A percentile compares a stretch with the other conserved stretches of the same genome.
phyloP scores from a whole-genome alignment of 2,329 filamentous ascomycete species.

The Westerdykella ornata region DNA sequence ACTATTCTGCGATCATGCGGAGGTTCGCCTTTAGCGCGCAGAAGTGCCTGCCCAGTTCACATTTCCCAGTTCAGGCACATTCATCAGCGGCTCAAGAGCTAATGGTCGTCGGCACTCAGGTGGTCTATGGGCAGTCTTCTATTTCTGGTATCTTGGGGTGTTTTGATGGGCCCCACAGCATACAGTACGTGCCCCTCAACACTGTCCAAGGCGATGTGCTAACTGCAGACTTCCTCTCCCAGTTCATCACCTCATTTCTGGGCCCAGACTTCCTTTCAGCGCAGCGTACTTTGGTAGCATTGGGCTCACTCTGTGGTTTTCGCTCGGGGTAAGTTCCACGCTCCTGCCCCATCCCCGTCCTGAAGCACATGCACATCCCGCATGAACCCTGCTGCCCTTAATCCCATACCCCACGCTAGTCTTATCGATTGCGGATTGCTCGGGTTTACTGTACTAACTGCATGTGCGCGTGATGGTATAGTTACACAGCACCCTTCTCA shows the following conservation, averaged over 20 bases:
- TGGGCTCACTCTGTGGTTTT: conserved; percentile 81
- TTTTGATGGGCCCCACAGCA: conserved; percentile 81
- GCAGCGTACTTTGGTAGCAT: conserved; percentile 94
- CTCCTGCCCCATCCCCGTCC: conserved; percentile 8
- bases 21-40: conserved; percentile 35
- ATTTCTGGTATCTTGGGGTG: conserved; percentile 87
- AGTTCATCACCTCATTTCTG: conserved; percentile 75
- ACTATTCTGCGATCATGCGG: conserved; percentile 38
- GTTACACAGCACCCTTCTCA: conserved; percentile 79
- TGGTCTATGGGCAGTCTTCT: conserved; percentile 90
- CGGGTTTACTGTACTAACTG: conserved; percentile 34
- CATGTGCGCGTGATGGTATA: conserved; percentile 43
- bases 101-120: conserved; percentile 49
- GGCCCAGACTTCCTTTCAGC: conserved; percentile 82
- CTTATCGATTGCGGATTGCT: conserved; percentile 29
- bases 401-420: conserved; percentile 22
- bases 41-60: conserved; percentile 25
- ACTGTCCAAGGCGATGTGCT: conserved; percentile 5
- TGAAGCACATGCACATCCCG: conserved; percentile 15
- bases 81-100: conserved; percentile 27
- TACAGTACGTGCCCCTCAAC: conserved; percentile 50
- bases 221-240: conserved; percentile 7
- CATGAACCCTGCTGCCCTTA: conserved; percentile 17
- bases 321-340: conserved; percentile 70
- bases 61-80: conserved; percentile 19